Evolutionary conservation across 2,329 filamentous ascomycete species (phyloP).

Genomic region (Dichotomopilus funicola): DNA sequence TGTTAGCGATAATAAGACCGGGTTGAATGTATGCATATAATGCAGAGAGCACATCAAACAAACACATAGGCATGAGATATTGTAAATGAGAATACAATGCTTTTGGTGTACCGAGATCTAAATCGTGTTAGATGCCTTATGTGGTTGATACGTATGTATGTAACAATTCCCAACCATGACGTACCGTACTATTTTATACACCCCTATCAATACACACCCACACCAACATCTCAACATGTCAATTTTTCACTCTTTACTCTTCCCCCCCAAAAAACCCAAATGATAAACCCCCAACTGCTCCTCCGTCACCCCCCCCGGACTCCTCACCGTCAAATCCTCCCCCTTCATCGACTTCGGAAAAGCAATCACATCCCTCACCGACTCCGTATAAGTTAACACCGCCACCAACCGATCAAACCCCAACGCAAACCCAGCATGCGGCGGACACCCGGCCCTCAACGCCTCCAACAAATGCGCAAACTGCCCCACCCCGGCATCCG

Average conservation of each 20-base stretch:
- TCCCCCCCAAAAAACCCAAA: conserved; percentile 24
- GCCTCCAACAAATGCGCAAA: conserved; percentile 83
- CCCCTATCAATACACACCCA: not conserved
- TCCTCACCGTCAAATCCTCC: conserved; percentile 75
- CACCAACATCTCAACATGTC: too few relatives aligned
- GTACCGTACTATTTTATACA: conserved; percentile 3
- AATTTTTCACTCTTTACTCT: not conserved
- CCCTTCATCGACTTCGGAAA: conserved; percentile 93
- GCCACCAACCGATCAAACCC: conserved; percentile 86
- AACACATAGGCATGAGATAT: too few relatives aligned
- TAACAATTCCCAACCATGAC: not conserved
- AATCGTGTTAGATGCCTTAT: too few relatives aligned
- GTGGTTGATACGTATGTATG: too few relatives aligned
- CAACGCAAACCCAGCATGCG: conserved; percentile 87
- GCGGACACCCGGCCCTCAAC: conserved; percentile 78
- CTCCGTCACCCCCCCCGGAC: conserved; percentile 62
- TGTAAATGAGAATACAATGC: too few relatives aligned
- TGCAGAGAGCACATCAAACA: too few relatives aligned
- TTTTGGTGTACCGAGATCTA: too few relatives aligned
- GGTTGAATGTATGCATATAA: too few relatives aligned
- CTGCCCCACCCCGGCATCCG: conserved; percentile 61
- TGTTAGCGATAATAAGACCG: too few relatives aligned
- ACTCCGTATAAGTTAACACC: conserved; percentile 67
- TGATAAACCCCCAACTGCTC: conserved; percentile 47
- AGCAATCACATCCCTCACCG: conserved; percentile 87